Evolutionary conservation across 2,329 filamentous ascomycete genomes (phyloP).

Genomic region (Hypoxylon sp.): DNA sequence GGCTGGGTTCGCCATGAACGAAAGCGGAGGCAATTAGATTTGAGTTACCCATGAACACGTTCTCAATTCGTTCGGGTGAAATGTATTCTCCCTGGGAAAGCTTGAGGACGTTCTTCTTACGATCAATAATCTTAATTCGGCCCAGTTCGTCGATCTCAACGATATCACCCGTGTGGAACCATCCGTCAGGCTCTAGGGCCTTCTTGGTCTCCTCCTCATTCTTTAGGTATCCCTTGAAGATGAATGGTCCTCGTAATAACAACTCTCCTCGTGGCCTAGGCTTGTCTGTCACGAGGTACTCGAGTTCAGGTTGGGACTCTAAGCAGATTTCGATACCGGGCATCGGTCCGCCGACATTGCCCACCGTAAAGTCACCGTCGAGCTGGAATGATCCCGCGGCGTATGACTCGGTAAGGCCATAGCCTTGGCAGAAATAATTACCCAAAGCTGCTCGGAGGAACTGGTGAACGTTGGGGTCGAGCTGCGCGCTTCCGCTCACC

Average conservation of each 20-base stretch:
- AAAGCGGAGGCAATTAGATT: conserved; percentile 84
- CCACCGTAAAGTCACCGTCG: conserved; percentile 77
- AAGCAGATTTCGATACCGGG: conserved; percentile 81
- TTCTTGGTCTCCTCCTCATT: conserved; percentile 89
- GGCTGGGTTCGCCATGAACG: conserved; percentile 88
- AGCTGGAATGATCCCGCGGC: conserved; percentile 80
- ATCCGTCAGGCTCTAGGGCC: conserved; percentile 86
- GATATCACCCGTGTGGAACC: conserved; percentile 98
- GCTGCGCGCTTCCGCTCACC: conserved; percentile 89
- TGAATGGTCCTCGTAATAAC: conserved; percentile 80
- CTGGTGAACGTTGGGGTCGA: conserved; percentile 88
- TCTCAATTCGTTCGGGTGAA: conserved; percentile 96
- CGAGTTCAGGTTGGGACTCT: conserved; percentile 91
- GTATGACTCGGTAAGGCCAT: conserved; percentile 94
- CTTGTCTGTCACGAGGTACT: conserved; percentile 89
- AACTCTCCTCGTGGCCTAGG: conserved; percentile 92
- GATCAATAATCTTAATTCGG: conserved; percentile 93
- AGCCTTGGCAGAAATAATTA: conserved; percentile 86
- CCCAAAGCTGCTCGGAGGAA: conserved; percentile 89
- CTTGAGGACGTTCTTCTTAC: conserved; percentile 99
- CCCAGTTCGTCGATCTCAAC: conserved; percentile 86
- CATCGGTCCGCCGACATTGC: conserved; percentile 83
- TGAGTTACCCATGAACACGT: conserved; percentile 87
- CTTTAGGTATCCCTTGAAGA: conserved; percentile 91
- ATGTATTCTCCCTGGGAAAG: conserved; percentile 98